These are phyloP conservation scores for Saprolegnia diclina DNA, from an alignment of 352 stramenopile species.

Conservation along the genomic window DNA sequence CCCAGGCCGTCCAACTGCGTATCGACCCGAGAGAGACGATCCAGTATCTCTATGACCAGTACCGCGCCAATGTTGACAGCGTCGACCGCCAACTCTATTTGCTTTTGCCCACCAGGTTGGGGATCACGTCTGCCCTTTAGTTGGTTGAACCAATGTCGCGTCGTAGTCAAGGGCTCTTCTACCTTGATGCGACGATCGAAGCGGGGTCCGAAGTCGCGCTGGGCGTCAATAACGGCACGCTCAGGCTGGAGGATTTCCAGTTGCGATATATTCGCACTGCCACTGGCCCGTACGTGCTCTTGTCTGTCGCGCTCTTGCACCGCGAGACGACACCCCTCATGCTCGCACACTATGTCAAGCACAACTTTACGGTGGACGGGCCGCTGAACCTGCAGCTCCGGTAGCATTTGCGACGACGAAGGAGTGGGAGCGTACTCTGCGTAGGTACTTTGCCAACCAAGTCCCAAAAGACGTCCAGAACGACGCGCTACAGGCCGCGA, in stretches of 20 bases:
- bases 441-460: constrained; percentile 30
- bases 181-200: constrained; percentile 56
- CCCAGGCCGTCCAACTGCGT: constrained; percentile 50
- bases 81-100: constrained; percentile 60
- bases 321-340: constrained; percentile 49
- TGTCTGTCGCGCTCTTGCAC: constrained; percentile 59
- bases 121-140: background rate
- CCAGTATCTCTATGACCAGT: constrained; percentile 71
- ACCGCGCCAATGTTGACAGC: constrained; percentile 50
- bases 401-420: background rate
- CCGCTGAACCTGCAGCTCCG: constrained; percentile 26
- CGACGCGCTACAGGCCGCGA: constrained; percentile 50
- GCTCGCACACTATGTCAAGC: constrained; percentile 55
- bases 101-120: constrained; percentile 49
- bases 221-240: constrained; percentile 57
- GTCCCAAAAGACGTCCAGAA: constrained; percentile 38
- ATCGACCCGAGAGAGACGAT: constrained; percentile 49
- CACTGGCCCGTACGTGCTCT: constrained; percentile 52
- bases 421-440: background rate
- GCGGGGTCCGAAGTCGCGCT: constrained; percentile 49
- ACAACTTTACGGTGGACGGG: constrained; percentile 55
- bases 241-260: constrained; percentile 67
- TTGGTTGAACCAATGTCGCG: background rate
- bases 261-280: constrained; percentile 28
- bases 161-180: constrained; percentile 46